Conservation (phyloP, 805 yeast genomes). For the Candida hungchunana region DNA sequence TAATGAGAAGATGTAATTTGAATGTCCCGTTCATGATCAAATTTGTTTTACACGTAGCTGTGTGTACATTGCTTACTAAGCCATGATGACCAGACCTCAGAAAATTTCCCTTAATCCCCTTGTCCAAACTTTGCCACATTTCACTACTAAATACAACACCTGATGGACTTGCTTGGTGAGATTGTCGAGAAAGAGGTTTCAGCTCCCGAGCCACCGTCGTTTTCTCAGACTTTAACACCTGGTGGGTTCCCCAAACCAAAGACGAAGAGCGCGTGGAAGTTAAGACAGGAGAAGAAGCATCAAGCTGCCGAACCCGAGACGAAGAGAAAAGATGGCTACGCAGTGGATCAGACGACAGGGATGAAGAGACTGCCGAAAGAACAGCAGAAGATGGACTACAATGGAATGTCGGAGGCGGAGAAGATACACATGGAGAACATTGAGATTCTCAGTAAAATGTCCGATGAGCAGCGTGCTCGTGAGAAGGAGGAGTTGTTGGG, state of each 20-base stretch:
- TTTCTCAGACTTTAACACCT: constrained; percentile 79
- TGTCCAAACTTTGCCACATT: too few relatives aligned
- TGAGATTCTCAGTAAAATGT: constrained; percentile 55
- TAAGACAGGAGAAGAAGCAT: constrained; percentile 70
- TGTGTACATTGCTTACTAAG: too few relatives aligned
- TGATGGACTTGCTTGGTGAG: constrained; percentile 88
- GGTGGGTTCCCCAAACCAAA: constrained; percentile 78
- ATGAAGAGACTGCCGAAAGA: constrained; percentile 79
- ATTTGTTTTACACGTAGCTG: too few relatives aligned
- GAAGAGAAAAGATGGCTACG: constrained; percentile 68
- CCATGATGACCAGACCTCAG: too few relatives aligned
- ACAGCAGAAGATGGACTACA: constrained; percentile 61
- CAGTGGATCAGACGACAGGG: constrained; percentile 75
- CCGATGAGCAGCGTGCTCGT: constrained; percentile 55
- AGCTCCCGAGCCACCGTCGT: constrained; percentile 91
- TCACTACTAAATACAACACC: too few relatives aligned
- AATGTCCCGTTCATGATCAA: background rate
- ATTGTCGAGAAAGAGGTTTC: constrained; percentile 88
- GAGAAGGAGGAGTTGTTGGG: constrained; percentile 65
- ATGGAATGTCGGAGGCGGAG: constrained; percentile 54
- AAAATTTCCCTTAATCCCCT: too few relatives aligned
- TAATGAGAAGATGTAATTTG: constrained; percentile 2
- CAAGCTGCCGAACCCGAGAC: constrained; percentile 68
- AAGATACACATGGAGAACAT: constrained; percentile 75
- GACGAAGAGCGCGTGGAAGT: constrained; percentile 84